Base-by-base conservation (phyloP, 169 alveolate species). In the Eimeria maxima region DNA sequence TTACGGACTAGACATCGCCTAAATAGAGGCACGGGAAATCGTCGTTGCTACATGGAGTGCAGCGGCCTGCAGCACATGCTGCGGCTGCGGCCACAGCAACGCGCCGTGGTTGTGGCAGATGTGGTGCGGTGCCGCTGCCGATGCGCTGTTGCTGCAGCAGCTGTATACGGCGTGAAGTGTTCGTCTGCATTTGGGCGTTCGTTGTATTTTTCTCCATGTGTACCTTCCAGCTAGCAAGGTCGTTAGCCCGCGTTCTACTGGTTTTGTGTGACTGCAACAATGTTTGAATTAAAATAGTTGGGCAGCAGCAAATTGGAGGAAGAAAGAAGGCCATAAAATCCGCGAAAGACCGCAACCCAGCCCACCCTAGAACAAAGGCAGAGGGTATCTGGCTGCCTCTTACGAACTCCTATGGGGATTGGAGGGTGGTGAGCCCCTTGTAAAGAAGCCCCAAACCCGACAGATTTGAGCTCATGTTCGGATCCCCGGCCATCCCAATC, bases 401-500 rank as follows among this genome's bases (percentile, higher is more conserved):
- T 53, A 14, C 57, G 14, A 44, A 14, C 8, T 45, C 18, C 16
- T 16, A n/a, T 18, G 67, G 84, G 10, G 47, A 18, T 53, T 83
- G 91, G 53, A 53, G 55, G 42, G 93, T 65, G n/a, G 93, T 92
- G 38, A 92, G 78, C n/a, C 96, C 96, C 86, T 92, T 92, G 60
- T 57, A 86, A 4, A 86, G 83, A 38, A 92, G 92, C 16, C 88
- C 88, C 29, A 92, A 78, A 7, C 71, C 69, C 3, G 53, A 45
- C 45, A 92, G 86, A 45, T 71, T 80, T 33, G 86, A 80, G 38
- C 96, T 78, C 90, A 92, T 65, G 44, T 92, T 86, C 29, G 96
- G 93, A 44, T 92, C 96, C 3, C 76, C 96, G 22, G 86, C 91
- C 91, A 92, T 92, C 50, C 96, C 96, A n/a, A 92, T 76, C 44